Percentiles rank a stretch among this genome's conserved stretches.
Evolutionary conservation across 2,329 filamentous ascomycete genomes (phyloP).

Genomic region (Juglanconis oblonga): DNA sequence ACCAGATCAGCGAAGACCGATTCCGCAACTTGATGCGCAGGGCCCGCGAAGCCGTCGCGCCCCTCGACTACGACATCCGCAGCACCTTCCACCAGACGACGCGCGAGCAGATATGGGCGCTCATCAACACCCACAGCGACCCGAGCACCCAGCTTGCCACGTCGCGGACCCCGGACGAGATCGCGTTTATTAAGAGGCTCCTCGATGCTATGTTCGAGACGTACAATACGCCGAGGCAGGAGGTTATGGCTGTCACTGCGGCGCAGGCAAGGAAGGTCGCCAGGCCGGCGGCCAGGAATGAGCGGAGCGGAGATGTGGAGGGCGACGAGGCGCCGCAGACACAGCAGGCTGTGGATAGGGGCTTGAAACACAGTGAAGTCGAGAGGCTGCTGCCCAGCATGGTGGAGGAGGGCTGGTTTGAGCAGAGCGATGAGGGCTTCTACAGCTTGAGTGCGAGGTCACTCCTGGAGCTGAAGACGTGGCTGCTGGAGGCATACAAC

Average conservation of each 20-base stretch:
- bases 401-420: conserved; percentile 80
- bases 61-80: conserved; percentile 86
- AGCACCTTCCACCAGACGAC: conserved; percentile 66
- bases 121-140: conserved; percentile 88
- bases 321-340: conserved; percentile 32
- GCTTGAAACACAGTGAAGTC: conserved; percentile 74
- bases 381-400: conserved; percentile 69
- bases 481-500: conserved; percentile 89
- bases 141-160: conserved; percentile 84
- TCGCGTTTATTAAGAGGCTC: conserved; percentile 82
- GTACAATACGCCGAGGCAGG: conserved; percentile 74
- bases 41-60: conserved; percentile 69
- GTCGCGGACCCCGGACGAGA: conserved; percentile 74
- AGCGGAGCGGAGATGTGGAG: conserved; percentile 32
- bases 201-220: conserved; percentile 91
- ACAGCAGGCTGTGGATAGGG: conserved; percentile 39
- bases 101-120: conserved; percentile 68
- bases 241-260: conserved; percentile 77
- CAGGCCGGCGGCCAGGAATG: conserved; percentile 42
- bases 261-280: conserved; percentile 76
- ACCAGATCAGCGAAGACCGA: conserved; percentile 65
- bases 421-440: conserved; percentile 67
- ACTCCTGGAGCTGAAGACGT: conserved; percentile 79
- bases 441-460: conserved; percentile 75
- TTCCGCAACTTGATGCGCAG: conserved; percentile 67